These are phyloP conservation scores for Filobasidium uniguttulatum DNA, from an alignment of 1,284 basidiomycete species.

Conservation along the genomic window DNA sequence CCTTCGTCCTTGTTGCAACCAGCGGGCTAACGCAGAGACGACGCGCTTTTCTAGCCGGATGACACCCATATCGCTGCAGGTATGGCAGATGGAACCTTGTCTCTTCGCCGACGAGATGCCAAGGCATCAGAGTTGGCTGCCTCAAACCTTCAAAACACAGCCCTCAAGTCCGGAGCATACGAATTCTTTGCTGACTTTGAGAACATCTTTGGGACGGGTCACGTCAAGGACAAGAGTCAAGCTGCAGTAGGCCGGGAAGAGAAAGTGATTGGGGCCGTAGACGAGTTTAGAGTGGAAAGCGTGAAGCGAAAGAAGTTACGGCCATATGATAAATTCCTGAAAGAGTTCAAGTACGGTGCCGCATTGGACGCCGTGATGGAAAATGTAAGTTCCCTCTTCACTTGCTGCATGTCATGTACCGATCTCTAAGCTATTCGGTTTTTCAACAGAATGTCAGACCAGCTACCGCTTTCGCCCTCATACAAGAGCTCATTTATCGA, in stretches of 20 bases:
- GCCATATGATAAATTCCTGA: constrained; percentile 80
- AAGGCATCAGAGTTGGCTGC: constrained; percentile 51
- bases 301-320: constrained; percentile 58
- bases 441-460: constrained; percentile 50
- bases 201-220: constrained; percentile 47
- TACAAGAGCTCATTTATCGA: constrained; percentile 84
- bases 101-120: constrained; percentile 65
- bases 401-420: not conserved
- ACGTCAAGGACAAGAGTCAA: constrained; percentile 44
- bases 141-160: constrained; percentile 38
- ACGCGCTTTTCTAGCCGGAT: constrained; percentile 53
- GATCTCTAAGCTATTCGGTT: too few species aligned
- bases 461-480: constrained; percentile 73
- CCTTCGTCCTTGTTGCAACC: not conserved
- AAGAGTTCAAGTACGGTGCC: constrained; percentile 86
- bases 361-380: constrained; percentile 79
- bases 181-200: constrained; percentile 56
- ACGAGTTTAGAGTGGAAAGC: constrained; percentile 64
- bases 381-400: constrained; percentile 45
- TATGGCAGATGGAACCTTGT: constrained; percentile 92
- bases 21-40: constrained; percentile 10
- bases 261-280: constrained; percentile 38
- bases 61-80: constrained; percentile 92
- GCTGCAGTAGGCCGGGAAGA: constrained; percentile 28
- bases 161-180: constrained; percentile 50